phyloP scores from a whole-genome alignment of 306 rosid species.

The Rosa rugosa region DNA sequence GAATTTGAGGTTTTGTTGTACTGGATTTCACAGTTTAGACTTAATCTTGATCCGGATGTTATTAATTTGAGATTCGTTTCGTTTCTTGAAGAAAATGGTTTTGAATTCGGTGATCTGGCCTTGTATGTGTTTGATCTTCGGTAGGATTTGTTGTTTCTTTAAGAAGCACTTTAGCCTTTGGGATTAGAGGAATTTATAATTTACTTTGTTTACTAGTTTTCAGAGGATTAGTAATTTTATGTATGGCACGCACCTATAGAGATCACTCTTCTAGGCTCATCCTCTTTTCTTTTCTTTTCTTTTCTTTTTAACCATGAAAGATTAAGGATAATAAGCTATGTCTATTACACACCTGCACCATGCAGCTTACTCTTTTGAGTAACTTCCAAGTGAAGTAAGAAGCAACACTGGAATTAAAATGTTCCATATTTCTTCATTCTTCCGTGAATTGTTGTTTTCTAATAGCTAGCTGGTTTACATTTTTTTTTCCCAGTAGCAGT shows the following conservation, averaged over 20 bases:
- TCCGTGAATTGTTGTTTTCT: neutral
- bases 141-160: too few relatives aligned
- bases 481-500: neutral
- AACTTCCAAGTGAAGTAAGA: neutral
- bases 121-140: neutral
- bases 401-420: neutral
- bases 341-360: neutral
- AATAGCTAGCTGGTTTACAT: neutral
- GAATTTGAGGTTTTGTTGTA: neutral
- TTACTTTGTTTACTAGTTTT: neutral
- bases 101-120: conserved; percentile 3
- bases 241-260: neutral
- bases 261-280: neutral
- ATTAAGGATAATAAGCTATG: neutral
- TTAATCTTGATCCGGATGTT: conserved; percentile 14
- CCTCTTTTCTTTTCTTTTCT: too few relatives aligned
- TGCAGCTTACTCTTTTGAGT: neutral
- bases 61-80: neutral
- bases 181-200: neutral
- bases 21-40: neutral
- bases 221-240: neutral
- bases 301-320: too few relatives aligned
- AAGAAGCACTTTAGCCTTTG: neutral
- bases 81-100: neutral
- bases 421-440: neutral